Base-by-base conservation (phyloP, 1,139 yeast genomes). In the Yamadazyma atmosphaerica region DNA sequence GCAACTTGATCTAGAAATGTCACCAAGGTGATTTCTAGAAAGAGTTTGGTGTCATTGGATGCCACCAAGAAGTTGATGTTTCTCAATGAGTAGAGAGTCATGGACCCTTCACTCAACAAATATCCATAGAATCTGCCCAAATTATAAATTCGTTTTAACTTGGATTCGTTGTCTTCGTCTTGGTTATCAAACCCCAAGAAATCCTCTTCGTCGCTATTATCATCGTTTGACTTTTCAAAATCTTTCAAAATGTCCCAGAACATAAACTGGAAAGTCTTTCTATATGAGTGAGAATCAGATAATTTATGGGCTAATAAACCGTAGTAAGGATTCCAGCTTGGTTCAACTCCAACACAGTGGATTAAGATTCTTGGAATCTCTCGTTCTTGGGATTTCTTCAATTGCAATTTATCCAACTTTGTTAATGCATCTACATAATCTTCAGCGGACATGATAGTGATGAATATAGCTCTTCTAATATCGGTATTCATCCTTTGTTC, bases 401-500 rank as follows among this genome's bases (percentile, higher is more conserved):
- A 70, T 22, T 82, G 77, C 39, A 94, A 63, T 52, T 89, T 89
- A 53, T 88, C 94, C 33, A 94, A 58, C 46, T 88, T 84, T 13
- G 86, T 80, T 46, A 81, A 79, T 0, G 97, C 95, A 61, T 94
- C 98, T 51, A 87, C 71, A 50, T 79, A 94, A 60, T 94, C 98
- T 49, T 83, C 85, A 2, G 96, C 95, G 7, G 97, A 88, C 96
- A 92, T 89, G 11, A 94, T 81, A 21, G 96, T 87, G 24, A 94
- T 81, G 54, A 92, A 94, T 11, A 94, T 82, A 1, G 98, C 97
- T 44, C 96, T 77, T 64, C 98, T 81, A 31, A 92, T 78, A 57
- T 90, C 97, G 0, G 98, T 92, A 58, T 94, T 92, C 95, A 94
- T 90, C 47, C 98, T 70, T 55, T 89, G 96, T 32, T 80, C 69